Evolutionary conservation across 2,329 filamentous ascomycete genomes (phyloP), one percentile per base, ranked within the genome.

Genomic region (Fulvia fulva): DNA sequence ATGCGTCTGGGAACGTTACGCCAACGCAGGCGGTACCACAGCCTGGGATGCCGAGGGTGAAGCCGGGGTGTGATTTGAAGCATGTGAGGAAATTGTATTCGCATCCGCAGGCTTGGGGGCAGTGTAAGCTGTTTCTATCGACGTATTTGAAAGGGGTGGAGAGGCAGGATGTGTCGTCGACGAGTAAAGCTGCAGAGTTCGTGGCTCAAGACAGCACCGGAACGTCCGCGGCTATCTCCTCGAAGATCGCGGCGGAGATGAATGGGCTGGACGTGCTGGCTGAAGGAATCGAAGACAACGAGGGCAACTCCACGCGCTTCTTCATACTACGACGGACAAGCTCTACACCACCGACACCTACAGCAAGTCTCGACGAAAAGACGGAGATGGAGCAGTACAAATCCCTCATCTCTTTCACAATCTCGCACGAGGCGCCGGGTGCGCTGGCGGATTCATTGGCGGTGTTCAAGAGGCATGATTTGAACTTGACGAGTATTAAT

Each of bases 101-200:
- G 23, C 94, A 99, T 75, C 92, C 93, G 9, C 94, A 99, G 75
- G 94, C 91, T 26, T 96, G 94, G 80, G 91, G 91, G 25, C 94
- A 99, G 76, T 97, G 92, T 75, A 86, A 86, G 46, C 74, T 71
- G 8, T 96, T 96, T 74, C 82, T 97, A 25, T 79, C 81, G 8
- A 78, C 80, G 26, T 79, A 89, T 67, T 83, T 96, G 61, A 86
- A 86, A 65, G 84, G 84, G 46, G 80, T 87, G n/a, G 90, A 96
- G 76, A 82, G 87, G 53, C 83, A 93, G 59, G 92, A 97, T 71
- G 87, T 90, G 45, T 88, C 86, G 60, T 94, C 89, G 26, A 99
- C 94, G 5, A 92, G 88, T 66, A 87, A 86, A 63, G 94, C 90
- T 0, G 93, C 92, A 0, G 86, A 93, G 74, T 82, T 95, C 14